Conservation (phyloP, 805 yeast genomes). For the Starmerella gropengiesseri region DNA sequence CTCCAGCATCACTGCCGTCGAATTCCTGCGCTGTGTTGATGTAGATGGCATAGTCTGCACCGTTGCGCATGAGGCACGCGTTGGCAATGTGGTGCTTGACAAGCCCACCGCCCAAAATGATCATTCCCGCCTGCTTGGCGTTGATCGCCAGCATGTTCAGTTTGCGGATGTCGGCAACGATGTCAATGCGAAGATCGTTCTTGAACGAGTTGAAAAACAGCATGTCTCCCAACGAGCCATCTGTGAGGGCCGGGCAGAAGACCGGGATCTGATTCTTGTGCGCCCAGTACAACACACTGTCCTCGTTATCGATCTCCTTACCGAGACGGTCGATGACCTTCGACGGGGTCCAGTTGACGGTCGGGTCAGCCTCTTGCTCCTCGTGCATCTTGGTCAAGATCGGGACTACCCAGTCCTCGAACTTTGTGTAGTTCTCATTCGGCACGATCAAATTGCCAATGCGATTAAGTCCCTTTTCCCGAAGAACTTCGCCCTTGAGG, state of each 20-base stretch:
- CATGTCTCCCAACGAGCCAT: conserved; percentile 99
- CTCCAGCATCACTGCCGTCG: conserved; percentile 98
- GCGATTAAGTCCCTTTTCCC: conserved; percentile 95
- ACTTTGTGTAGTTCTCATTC: conserved; percentile 92
- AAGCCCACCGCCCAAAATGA: conserved; percentile 91
- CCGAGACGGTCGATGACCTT: conserved; percentile 86
- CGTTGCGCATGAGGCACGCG: conserved; percentile 98
- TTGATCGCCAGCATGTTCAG: conserved; percentile 93
- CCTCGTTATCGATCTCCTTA: conserved; percentile 86
- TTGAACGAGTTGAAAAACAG: conserved; percentile 96
- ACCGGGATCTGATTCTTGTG: conserved; percentile 93
- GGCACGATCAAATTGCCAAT: conserved; percentile 96
- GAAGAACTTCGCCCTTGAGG: conserved; percentile 64
- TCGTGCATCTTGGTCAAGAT: conserved; percentile 73
- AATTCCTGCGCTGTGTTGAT: conserved; percentile 98
- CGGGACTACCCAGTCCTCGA: conserved; percentile 98
- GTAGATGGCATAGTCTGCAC: conserved; percentile 95
- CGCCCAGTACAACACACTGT: conserved; percentile 94
- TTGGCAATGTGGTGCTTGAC: conserved; percentile 95
- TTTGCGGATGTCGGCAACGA: conserved; percentile 84
- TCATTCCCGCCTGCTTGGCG: conserved; percentile 90
- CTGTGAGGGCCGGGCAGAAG: conserved; percentile 95
- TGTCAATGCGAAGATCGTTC: conserved; percentile 76
- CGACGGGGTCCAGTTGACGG: conserved; percentile 78
- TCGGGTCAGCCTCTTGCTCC: conserved; percentile 61